These are phyloP conservation scores for Salvia miltiorrhiza DNA, from an alignment of 257 asterid species.

Conservation along the genomic window DNA sequence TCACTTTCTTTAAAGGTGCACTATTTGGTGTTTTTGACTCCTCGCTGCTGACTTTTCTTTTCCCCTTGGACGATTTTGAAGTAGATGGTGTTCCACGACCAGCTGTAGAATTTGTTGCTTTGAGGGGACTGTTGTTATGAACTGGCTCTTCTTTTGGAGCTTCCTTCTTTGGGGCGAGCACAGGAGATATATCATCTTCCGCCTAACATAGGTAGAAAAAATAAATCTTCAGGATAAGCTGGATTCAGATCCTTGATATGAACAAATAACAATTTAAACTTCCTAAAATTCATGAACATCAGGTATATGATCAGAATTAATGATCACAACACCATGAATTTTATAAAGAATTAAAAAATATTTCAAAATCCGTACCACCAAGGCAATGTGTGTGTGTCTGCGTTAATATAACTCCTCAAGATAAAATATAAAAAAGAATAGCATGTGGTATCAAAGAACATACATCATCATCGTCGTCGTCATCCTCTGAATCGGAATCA, in stretches of 20 bases:
- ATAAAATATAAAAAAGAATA: slow-evolving; percentile 5
- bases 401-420: background rate
- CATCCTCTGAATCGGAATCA: slow-evolving; percentile 89
- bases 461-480: slow-evolving; percentile 86
- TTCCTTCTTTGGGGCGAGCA: slow-evolving; percentile 71
- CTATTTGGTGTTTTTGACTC: slow-evolving; percentile 63
- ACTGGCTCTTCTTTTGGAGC: slow-evolving; percentile 74
- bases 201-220: slow-evolving; percentile 28
- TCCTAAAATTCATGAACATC: background rate
- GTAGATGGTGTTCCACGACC: slow-evolving; percentile 65
- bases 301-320: background rate
- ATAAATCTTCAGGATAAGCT: background rate
- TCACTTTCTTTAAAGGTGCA: slow-evolving; percentile 75
- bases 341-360: background rate
- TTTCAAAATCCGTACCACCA: background rate
- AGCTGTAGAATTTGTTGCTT: slow-evolving; percentile 50
- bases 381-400: background rate
- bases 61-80: slow-evolving; percentile 74
- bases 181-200: slow-evolving; percentile 83
- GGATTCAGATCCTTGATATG: background rate
- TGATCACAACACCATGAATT: background rate
- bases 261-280: slow-evolving; percentile 5
- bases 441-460: slow-evolving; percentile 24
- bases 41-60: slow-evolving; percentile 68
- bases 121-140: slow-evolving; percentile 62